Evolutionary conservation across 2,329 filamentous ascomycete genomes (phyloP), one percentile per base, ranked within the genome.

Genomic region (Plectosphaerella plurivora): DNA sequence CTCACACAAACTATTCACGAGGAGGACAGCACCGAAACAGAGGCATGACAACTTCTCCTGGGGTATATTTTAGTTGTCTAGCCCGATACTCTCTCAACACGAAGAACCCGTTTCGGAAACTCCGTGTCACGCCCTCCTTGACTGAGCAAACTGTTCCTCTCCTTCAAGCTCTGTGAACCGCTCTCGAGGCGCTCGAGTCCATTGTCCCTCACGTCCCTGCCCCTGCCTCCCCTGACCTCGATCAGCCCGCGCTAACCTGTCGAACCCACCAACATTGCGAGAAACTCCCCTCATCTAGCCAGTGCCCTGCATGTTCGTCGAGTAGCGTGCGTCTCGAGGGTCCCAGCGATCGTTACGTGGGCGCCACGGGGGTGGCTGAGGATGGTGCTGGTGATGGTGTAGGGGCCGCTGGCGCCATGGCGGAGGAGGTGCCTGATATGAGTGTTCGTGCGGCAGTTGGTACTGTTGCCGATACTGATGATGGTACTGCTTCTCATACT

Each of bases 1-100:
- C 68, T 87, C 44, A 76, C 79, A 25, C 83, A 87, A 63, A 87
- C 83, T 0, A 90, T 91, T 56, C 77, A 87, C 53, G 87, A 89
- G 66, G 84, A 87, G 64, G 87, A 90, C 64, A 84, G 87, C 49
- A 86, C 88, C 63, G 76, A 76, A 59, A 82, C 77, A 20, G 78
- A 77, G 41, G 50, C 60, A 45, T 65, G 49, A 60, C 11, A 12
- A 33, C 28, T 33, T 3, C n/a, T 35, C 16, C 25, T 36, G 15
- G 24, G n/a, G n/a, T 14, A 48, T 33, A 33, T 33, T 33, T 18
- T 47, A 28, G 33, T 16, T 33, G 44, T 12, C 28, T 33, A 33
- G 28, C 28, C 28, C 11, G 28, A 33, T 33, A 33, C 28, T 33
- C 7, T 33, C 45, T 47, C 15, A 12, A 47, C 5, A 28, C 24